These are phyloP conservation scores for Lachancea nothofagi DNA, from an alignment of 805 yeast genomes.

Conservation along the genomic window DNA sequence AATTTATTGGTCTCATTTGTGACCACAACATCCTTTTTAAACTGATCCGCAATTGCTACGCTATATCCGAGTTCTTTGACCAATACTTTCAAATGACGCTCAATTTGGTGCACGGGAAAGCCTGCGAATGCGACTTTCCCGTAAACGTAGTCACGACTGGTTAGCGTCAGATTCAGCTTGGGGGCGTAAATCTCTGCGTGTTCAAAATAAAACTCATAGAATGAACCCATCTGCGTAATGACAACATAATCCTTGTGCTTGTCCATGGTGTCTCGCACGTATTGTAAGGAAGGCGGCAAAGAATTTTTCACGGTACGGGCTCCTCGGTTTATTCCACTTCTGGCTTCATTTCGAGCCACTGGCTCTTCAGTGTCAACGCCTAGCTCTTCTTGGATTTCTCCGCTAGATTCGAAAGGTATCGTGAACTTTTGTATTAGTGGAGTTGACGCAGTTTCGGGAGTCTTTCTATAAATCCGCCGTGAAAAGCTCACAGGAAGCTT, in stretches of 20 bases:
- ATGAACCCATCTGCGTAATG: conserved; percentile 77
- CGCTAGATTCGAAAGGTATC: neutral
- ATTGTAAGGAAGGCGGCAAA: conserved; percentile 35
- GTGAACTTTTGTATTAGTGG: neutral
- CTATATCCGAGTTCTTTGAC: conserved; percentile 65
- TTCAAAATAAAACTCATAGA: conserved; percentile 82
- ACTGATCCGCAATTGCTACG: conserved; percentile 83
- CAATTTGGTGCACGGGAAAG: conserved; percentile 69
- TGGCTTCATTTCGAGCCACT: neutral
- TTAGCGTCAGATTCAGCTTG: conserved; percentile 63
- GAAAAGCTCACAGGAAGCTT: neutral
- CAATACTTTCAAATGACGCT: conserved; percentile 64
- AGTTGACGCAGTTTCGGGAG: neutral
- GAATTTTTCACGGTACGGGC: conserved; percentile 3
- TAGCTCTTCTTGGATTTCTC: neutral
- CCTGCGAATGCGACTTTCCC: conserved; percentile 78
- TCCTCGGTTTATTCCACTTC: neutral
- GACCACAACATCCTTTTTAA: conserved; percentile 23
- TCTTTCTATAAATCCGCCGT: neutral
- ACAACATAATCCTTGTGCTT: conserved; percentile 50
- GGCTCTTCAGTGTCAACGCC: neutral
- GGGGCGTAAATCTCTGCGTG: conserved; percentile 76
- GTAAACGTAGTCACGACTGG: conserved; percentile 44
- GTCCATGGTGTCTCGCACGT: conserved; percentile 40
- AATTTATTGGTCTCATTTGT: conserved; percentile 38